Percentiles rank a stretch among this genome's conserved stretches.
phyloP scores from a whole-genome alignment of 176 grass and related monocot species.

The Oryza officinalis region DNA sequence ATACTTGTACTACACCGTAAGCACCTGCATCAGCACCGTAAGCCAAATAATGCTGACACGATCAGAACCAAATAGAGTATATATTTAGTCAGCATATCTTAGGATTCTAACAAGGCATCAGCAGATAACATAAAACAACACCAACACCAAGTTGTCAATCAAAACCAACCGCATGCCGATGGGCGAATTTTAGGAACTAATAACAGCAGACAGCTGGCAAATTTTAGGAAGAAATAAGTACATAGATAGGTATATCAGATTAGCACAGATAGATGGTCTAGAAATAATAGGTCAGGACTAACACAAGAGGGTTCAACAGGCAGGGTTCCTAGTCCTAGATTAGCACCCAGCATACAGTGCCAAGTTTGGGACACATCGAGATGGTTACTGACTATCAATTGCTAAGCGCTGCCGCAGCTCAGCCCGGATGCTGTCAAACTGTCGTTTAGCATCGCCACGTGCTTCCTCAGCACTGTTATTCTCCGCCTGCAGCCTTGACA shows the following conservation, averaged over 20 bases:
- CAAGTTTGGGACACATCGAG: neutral
- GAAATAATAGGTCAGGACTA: neutral
- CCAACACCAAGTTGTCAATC: no score
- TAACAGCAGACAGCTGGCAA: neutral
- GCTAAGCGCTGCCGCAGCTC: slow-evolving; percentile 13
- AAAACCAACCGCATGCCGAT: no score
- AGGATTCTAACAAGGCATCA: no score
- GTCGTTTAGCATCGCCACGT: neutral
- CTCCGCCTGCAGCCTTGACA: slow-evolving; percentile 20
- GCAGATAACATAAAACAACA: no score
- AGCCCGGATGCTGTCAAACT: slow-evolving; percentile 17
- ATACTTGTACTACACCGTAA: neutral
- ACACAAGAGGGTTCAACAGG: neutral
- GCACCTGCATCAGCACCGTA: neutral
- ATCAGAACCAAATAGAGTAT: no score
- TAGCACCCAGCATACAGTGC: neutral
- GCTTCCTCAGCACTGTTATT: neutral
- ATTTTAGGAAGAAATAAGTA: neutral
- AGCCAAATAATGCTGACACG: no score
- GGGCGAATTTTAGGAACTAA: no score
- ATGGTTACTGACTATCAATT: neutral
- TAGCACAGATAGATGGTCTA: slow-evolving; percentile 6
- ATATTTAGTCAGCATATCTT: no score
- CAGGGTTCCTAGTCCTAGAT: neutral
- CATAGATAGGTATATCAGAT: neutral